Conservation (phyloP, 2,329 filamentous ascomycete genomes). For the Diaporthe ilicicola region DNA sequence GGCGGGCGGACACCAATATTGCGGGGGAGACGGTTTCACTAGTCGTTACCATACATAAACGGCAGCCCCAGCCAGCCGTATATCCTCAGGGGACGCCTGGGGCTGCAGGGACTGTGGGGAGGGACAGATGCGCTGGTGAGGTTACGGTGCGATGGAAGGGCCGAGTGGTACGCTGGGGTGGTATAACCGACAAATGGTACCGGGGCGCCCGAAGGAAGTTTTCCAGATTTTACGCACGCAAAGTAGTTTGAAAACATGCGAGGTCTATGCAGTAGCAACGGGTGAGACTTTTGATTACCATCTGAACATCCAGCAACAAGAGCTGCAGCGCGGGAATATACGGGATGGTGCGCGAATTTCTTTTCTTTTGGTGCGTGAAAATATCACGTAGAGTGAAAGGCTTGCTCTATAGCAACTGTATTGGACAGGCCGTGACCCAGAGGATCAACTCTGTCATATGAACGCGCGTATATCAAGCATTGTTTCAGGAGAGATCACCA, state of each 20-base stretch:
- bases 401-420: neutral
- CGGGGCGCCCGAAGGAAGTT: neutral
- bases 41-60: neutral
- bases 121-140: neutral
- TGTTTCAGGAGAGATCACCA: neutral
- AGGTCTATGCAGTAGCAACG: neutral
- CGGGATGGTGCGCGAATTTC: neutral
- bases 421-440: neutral
- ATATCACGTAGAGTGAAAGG: neutral
- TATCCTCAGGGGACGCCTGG: neutral
- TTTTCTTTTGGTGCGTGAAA: neutral
- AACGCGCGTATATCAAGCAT: neutral
- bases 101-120: neutral
- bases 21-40: conserved; percentile 1
- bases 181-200: neutral
- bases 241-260: neutral
- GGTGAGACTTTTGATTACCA: neutral
- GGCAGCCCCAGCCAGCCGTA: neutral
- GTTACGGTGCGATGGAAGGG: neutral
- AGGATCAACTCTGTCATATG: neutral
- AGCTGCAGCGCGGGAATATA: neutral
- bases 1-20: neutral
- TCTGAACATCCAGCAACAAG: neutral
- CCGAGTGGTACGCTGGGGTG: neutral
- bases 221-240: neutral